Evolutionary conservation across 2,329 filamentous ascomycete species (phyloP), one percentile per base, ranked within the genome.

Genomic region (Pezicula radicicola): DNA sequence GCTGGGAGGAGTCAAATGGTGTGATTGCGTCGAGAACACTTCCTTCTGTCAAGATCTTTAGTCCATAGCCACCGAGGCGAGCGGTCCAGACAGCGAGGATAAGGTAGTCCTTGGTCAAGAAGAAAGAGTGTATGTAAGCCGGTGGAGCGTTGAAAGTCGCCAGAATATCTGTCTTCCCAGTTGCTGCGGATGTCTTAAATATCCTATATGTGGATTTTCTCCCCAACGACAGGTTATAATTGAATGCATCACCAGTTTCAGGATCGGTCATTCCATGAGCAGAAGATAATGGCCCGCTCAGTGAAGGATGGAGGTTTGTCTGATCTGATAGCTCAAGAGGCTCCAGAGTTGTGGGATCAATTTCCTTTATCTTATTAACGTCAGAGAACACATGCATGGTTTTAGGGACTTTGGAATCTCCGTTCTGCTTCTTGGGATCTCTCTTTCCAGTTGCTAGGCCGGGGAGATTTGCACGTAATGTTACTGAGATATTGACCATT

Each of bases 71-170:
- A 2, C 71, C 76, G 39, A 84, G 75, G 56, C 86, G 83, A 0
- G 85, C 77, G 15, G 82, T 83, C 60, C 88, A 91, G 1, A 94
- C 71, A 63, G 87, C 91, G 4, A 95, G 72, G 0, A 94, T 71
- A 2, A 92, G 81, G 61, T 86, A 88, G 60, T 84, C 81, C 15
- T 81, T 71, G 0, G 88, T 87, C 25, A 95, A 69, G 61, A 91
- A 90, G 60, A 93, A 78, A 8, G 89, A 93, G 70, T 95, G 91
- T n/a, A 95, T 81, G 61, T 94, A 95, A 0, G 88, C 85, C 0
- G 87, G 72, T 2, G 71, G 70, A 3, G 72, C 74, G 0, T 70
- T 68, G 53, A 94, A 80, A 0, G 79, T 84, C 3, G 89, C 89
- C 0, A 95, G 76, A 16, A 94, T 84, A 0, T 83, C 79, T 0